Percentiles rank a stretch among this genome's conserved stretches.
These are phyloP conservation scores for Hamamelis virginiana DNA, from an alignment of 164 flowering plant species.

Conservation along the genomic window DNA sequence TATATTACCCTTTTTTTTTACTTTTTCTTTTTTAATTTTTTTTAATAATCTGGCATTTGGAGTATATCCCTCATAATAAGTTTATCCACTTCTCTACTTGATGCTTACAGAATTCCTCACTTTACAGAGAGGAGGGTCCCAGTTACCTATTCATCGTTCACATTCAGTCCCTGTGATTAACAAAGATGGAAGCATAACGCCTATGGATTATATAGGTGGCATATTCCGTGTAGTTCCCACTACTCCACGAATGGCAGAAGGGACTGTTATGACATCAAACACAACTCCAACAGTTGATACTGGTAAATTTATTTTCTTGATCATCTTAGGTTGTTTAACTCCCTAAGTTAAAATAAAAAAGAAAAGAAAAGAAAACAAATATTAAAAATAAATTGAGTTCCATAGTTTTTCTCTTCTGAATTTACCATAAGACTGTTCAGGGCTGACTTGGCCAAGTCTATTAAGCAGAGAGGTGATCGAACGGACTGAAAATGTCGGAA, in stretches of 20 bases:
- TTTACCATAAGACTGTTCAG: background rate
- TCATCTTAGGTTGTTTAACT: conserved; percentile 5
- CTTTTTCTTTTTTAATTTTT: background rate
- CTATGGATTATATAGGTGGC: conserved; percentile 35
- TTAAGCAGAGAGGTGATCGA: background rate
- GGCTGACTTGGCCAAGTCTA: background rate
- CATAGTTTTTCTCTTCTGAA: background rate
- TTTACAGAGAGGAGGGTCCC: conserved; percentile 46
- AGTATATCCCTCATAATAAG: background rate
- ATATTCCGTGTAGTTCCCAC: conserved; percentile 51
- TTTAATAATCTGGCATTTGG: background rate
- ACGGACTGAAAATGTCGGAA: too few species aligned
- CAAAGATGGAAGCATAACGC: conserved; percentile 48
- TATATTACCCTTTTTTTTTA: background rate
- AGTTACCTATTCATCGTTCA: conserved; percentile 53
- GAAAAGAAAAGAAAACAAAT: background rate
- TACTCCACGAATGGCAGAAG: conserved; percentile 37
- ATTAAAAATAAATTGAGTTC: background rate
- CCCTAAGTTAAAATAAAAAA: too few species aligned
- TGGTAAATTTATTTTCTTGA: conserved; percentile 25
- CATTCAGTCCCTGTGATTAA: conserved; percentile 61
- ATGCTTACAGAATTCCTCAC: conserved; percentile 18
- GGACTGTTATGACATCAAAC: conserved; percentile 12
- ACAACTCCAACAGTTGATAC: conserved; percentile 18
- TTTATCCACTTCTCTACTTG: background rate